These are phyloP conservation scores for Diaporthe vexans DNA, from an alignment of 2,329 filamentous ascomycete species.

Conservation along the genomic window DNA sequence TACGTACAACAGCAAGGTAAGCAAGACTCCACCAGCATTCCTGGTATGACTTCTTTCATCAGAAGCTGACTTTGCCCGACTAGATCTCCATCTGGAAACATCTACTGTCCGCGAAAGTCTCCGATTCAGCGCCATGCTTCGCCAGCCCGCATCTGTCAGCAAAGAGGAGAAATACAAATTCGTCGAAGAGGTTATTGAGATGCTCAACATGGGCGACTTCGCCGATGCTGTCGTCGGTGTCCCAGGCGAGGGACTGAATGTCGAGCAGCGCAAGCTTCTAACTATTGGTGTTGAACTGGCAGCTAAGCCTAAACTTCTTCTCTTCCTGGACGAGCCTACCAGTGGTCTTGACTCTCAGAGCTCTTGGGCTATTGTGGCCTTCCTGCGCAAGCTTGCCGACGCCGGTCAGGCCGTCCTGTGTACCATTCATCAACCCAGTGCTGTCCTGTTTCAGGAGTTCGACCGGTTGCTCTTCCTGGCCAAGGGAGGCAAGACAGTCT, in stretches of 20 bases:
- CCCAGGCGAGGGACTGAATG: constrained; percentile 72
- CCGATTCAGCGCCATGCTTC: constrained; percentile 68
- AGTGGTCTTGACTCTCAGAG: constrained; percentile 74
- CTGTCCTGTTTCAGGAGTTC: constrained; percentile 67
- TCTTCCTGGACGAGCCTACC: constrained; percentile 75
- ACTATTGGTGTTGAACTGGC: constrained; percentile 74
- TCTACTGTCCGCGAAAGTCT: constrained; percentile 69
- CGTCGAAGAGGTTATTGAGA: constrained; percentile 75
- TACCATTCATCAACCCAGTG: constrained; percentile 69
- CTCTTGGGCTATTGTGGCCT: constrained; percentile 73
- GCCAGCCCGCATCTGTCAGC: constrained; percentile 67
- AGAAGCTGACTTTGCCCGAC: neutral
- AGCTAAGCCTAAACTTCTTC: constrained; percentile 68
- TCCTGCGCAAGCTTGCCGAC: constrained; percentile 73
- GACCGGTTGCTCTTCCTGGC: constrained; percentile 75
- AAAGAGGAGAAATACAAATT: constrained; percentile 71
- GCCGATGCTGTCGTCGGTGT: constrained; percentile 76
- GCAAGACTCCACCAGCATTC: neutral
- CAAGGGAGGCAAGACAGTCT: constrained; percentile 75
- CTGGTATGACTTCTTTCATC: too few species aligned
- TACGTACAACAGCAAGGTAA: constrained; percentile 76
- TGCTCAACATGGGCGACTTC: constrained; percentile 77
- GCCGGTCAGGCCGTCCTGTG: constrained; percentile 67
- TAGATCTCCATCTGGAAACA: constrained; percentile 70
- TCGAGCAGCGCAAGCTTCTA: constrained; percentile 73